Base-by-base conservation (phyloP, 2,329 filamentous ascomycete species). In the Neonectria ditissima region DNA sequence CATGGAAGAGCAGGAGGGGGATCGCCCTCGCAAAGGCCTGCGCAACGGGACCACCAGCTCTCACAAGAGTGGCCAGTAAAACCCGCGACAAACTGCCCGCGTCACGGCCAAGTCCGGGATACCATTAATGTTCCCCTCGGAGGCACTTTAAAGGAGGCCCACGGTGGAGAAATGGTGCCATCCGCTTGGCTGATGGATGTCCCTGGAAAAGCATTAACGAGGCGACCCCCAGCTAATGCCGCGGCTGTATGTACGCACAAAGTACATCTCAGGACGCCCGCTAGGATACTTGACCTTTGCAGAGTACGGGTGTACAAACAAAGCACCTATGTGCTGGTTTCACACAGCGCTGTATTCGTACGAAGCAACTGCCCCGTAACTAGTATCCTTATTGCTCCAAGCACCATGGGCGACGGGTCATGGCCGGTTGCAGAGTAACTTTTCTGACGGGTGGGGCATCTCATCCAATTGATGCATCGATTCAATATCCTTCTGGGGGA, bases 151-250 rank as follows among this genome's bases (percentile, higher is more conserved):
- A 62, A 68, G 56, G 45, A 66, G 69, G 68, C 50, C 69, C 70
- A 70, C 63, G 69, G 69, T 73, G 71, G 71, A 67, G 71, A 56
- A 71, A 65, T 73, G 71, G 71, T 73, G 71, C 71, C 71, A 73
- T 73, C 56, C 66, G 48, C 70, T 69, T 69, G 57, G 65, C 54
- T 66, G 52, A 59, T 69, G 62, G 62, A 39, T 65, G 57, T 66
- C 62, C 63, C 61, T 69, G 55, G 63, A 59, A 66, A 58, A 55
- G 48, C 69, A 67, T 70, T 69, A 58, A 67, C 58, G 63, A 65
- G 52, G 28, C 47, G 41, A 55, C 62, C 61, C 60, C 53, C 60
- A 66, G 58, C 68, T 65, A 69, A 65, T 62, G 60, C 53, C 64
- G 59, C 32, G 55, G n/a, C n/a, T n/a, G n/a, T n/a, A n/a, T n/a